A percentile compares a stretch with the other conserved stretches of the same genome.
Conservation (phyloP, 2,329 filamentous ascomycete species). For the Chalara sp. region DNA sequence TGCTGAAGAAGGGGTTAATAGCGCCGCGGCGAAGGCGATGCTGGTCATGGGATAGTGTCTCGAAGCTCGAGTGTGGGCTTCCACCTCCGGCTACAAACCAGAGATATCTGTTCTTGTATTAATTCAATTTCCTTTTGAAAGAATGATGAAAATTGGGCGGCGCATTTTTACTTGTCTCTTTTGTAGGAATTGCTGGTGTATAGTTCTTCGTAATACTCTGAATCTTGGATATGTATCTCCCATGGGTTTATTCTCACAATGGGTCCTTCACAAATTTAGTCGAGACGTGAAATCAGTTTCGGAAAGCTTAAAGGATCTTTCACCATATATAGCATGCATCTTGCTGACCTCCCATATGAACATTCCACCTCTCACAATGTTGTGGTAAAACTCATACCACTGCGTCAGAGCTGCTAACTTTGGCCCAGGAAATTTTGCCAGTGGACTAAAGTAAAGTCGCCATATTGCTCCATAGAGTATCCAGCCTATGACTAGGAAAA, state of each 20-base stretch:
- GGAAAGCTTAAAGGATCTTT: no score
- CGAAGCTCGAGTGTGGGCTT: not conserved
- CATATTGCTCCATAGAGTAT: constrained; percentile 12
- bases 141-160: no score
- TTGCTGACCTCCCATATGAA: constrained; percentile 8
- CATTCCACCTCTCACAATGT: constrained; percentile 4
- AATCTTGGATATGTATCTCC: not conserved
- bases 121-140: no score
- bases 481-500: constrained; percentile 22
- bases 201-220: not conserved
- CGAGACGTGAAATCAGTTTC: no score
- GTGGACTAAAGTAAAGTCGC: no score
- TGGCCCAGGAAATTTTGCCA: no score
- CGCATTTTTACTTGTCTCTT: no score
- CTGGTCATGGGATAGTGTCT: not conserved
- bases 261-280: not conserved
- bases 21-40: not conserved
- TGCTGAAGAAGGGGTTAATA: not conserved
- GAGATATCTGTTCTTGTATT: not conserved
- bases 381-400: constrained; percentile 6
- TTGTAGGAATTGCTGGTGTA: not conserved
- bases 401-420: not conserved
- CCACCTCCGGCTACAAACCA: not conserved
- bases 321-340: constrained; percentile 14
- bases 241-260: not conserved